Conservation (phyloP, 2,329 filamentous ascomycete species). For the Sporothrix curviconia region DNA sequence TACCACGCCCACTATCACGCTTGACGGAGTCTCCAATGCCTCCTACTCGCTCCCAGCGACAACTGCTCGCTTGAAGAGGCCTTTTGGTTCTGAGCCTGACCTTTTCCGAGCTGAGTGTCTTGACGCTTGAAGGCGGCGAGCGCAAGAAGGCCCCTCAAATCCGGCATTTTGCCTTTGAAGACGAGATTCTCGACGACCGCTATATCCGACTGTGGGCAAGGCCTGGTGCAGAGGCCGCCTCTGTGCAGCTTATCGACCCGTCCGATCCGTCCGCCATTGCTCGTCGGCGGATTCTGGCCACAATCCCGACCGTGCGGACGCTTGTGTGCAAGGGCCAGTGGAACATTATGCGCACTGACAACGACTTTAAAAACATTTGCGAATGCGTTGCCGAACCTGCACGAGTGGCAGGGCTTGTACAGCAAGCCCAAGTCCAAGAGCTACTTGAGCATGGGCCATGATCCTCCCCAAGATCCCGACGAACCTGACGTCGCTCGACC, state of each 20-base stretch:
- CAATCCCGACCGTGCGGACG: slow-evolving; percentile 53
- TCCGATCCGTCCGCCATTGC: not conserved
- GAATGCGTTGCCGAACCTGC: slow-evolving; percentile 57
- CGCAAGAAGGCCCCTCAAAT: slow-evolving; percentile 69
- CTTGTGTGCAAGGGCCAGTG: slow-evolving; percentile 69
- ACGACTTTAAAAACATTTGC: slow-evolving; percentile 59
- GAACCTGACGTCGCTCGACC: slow-evolving; percentile 55
- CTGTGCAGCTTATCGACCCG: not conserved
- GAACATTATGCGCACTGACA: slow-evolving; percentile 62
- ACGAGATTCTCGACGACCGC: not conserved
- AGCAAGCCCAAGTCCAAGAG: slow-evolving; percentile 69
- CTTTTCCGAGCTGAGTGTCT: slow-evolving; percentile 55
- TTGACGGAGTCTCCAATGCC: slow-evolving; percentile 49
- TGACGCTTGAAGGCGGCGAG: slow-evolving; percentile 72
- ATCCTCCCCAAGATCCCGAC: slow-evolving; percentile 53
- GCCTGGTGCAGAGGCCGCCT: not conserved
- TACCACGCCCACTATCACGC: slow-evolving; percentile 46
- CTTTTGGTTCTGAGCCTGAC: slow-evolving; percentile 55
- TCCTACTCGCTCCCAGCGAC: slow-evolving; percentile 55
- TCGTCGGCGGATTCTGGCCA: slow-evolving; percentile 22
- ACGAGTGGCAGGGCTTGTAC: slow-evolving; percentile 56
- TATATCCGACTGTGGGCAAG: too few relatives aligned
- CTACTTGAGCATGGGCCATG: slow-evolving; percentile 61
- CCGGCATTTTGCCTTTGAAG: slow-evolving; percentile 40
- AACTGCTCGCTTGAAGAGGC: slow-evolving; percentile 66